Conservation (phyloP, 495 filamentous ascomycete species). For the Penicillium psychrofluorescens region DNA sequence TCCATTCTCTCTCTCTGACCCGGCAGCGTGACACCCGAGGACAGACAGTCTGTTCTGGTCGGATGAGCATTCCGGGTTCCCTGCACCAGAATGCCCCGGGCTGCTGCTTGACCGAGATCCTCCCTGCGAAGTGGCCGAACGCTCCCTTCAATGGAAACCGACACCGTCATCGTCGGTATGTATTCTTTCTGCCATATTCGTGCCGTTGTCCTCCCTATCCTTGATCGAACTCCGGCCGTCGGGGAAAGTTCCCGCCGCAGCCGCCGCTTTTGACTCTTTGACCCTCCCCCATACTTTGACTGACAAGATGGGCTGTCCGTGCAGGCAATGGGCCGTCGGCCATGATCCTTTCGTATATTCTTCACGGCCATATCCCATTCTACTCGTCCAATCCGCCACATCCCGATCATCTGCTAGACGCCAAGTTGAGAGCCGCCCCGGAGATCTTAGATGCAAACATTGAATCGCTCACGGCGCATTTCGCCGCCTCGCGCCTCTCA, state of each 20-base stretch:
- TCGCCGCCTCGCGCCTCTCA: slow-evolving; percentile 51
- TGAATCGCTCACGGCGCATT: slow-evolving; percentile 49
- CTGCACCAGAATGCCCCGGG: slow-evolving; percentile 29
- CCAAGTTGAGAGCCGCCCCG: slow-evolving; percentile 39
- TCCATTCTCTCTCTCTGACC: slow-evolving; percentile 10
- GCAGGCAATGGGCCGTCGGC: slow-evolving; percentile 59
- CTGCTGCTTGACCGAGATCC: slow-evolving; percentile 1
- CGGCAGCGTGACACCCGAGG: slow-evolving; percentile 10
- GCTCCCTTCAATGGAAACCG: slow-evolving; percentile 34
- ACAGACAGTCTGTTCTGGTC: neutral
- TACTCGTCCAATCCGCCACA: slow-evolving; percentile 49
- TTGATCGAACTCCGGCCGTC: neutral
- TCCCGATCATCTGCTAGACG: slow-evolving; percentile 53
- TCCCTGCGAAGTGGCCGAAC: neutral
- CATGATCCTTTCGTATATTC: slow-evolving; percentile 60
- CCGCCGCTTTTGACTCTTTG: too few species aligned
- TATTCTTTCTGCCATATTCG: neutral
- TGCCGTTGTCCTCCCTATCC: slow-evolving; percentile 1
- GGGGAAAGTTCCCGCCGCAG: too few species aligned
- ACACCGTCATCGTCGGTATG: slow-evolving; percentile 44
- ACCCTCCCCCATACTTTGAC: neutral
- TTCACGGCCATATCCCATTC: slow-evolving; percentile 57
- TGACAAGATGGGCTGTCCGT: neutral
- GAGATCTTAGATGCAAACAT: slow-evolving; percentile 41
- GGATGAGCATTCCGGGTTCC: slow-evolving; percentile 12